These are phyloP conservation scores for Populus ilicifolia DNA, from an alignment of 345 rosid genomes.

Conservation along the genomic window DNA sequence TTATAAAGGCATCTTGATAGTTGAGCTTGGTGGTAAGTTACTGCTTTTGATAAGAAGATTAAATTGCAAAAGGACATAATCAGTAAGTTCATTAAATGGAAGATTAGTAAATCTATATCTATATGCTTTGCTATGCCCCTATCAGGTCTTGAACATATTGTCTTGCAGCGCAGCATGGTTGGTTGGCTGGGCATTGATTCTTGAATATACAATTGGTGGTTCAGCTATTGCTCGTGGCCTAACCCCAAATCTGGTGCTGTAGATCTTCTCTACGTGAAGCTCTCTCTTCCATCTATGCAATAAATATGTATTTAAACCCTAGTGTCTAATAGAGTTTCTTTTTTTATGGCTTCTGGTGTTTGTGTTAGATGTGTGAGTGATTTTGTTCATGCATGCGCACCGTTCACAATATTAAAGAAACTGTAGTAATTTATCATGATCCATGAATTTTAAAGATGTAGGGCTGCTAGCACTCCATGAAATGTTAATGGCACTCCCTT, in stretches of 20 bases:
- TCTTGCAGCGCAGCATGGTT: conserved; percentile 79
- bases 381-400: too few species aligned
- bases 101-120: neutral
- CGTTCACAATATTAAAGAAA: too few species aligned
- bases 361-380: neutral
- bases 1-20: neutral
- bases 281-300: neutral
- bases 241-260: conserved; percentile 67
- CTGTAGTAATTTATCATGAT: too few species aligned
- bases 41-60: neutral
- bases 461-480: too few species aligned
- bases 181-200: conserved; percentile 88
- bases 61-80: too few species aligned
- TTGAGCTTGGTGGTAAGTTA: neutral
- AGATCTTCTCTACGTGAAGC: neutral
- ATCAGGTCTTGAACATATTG: neutral
- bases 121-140: neutral
- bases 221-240: conserved; percentile 94
- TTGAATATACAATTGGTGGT: conserved; percentile 95
- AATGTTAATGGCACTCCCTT: too few species aligned
- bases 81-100: too few species aligned
- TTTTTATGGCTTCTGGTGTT: too few species aligned
- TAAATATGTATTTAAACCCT: too few species aligned
- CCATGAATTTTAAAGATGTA: too few species aligned
- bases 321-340: too few species aligned